Evolutionary conservation across 345 rosid genomes (phyloP).

Genomic region (Mallotus nudiflorus): DNA sequence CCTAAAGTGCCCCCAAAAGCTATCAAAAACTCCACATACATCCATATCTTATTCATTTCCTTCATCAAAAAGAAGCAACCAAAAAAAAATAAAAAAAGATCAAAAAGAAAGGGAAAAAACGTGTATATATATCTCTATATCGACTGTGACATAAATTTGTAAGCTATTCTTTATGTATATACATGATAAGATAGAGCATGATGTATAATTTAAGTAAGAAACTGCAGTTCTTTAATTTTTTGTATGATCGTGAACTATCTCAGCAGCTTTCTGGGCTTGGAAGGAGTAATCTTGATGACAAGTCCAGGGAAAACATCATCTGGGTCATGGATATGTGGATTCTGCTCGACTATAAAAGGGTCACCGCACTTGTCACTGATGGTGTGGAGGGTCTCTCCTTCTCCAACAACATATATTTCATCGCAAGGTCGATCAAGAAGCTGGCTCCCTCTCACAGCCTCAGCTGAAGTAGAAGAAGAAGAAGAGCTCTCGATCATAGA

Average conservation of each 20-base stretch:
- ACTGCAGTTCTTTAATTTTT: not conserved
- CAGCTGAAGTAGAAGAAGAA: constrained; percentile 17
- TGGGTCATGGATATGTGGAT: constrained; percentile 83
- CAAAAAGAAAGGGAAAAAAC: no score
- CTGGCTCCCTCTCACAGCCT: constrained; percentile 44
- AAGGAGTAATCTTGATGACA: constrained; percentile 68
- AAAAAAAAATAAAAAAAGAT: no score
- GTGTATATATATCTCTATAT: no score
- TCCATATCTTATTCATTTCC: no score
- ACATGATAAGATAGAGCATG: no score
- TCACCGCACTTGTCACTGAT: constrained; percentile 80
- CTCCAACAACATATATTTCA: constrained; percentile 71
- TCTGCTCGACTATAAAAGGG: constrained; percentile 72
- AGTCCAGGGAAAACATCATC: constrained; percentile 83
- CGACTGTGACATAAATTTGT: no score
- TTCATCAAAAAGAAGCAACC: no score
- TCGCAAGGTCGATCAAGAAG: constrained; percentile 53
- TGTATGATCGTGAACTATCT: constrained; percentile 20
- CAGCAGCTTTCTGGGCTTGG: constrained; percentile 21
- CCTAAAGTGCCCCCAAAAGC: no score
- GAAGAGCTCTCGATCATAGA: constrained; percentile 45
- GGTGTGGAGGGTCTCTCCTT: constrained; percentile 77
- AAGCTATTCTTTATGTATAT: no score
- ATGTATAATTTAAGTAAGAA: no score
- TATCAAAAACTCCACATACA: no score